These are phyloP conservation scores for Sorghum bicolor DNA, from an alignment of 176 grass and related monocot species.

Conservation along the genomic window DNA sequence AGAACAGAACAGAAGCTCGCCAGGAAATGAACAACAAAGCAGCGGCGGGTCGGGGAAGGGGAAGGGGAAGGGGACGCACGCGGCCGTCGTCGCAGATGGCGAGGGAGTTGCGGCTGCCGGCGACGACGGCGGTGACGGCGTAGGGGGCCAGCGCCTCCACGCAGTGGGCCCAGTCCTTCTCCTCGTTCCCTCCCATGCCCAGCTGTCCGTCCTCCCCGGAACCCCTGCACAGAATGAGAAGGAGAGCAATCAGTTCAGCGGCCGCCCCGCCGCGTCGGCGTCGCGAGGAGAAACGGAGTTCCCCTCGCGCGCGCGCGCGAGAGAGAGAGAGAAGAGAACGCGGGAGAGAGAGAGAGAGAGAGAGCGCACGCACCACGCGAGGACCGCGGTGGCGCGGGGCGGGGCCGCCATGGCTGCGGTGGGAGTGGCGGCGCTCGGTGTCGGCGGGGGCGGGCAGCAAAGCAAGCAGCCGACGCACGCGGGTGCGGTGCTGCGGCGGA, in stretches of 20 bases:
- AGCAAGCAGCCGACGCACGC: not conserved
- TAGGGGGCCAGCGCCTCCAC: constrained; percentile 50
- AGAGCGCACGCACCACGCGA: constrained; percentile 49
- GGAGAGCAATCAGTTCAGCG: constrained; percentile 12
- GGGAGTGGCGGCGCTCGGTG: constrained; percentile 9
- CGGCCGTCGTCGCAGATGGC: constrained; percentile 75
- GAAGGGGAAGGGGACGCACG: constrained; percentile 29
- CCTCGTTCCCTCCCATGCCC: constrained; percentile 72
- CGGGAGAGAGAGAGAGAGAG: not conserved
- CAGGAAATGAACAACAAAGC: not conserved
- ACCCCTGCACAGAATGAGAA: constrained; percentile 44
- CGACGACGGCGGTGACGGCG: constrained; percentile 63
- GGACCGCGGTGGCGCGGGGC: constrained; percentile 34
- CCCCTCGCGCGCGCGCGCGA: not conserved
- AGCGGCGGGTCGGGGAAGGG: not conserved
- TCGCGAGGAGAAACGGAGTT: not conserved
- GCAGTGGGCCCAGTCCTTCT: constrained; percentile 57
- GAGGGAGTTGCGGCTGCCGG: constrained; percentile 97
- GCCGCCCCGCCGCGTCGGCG: not conserved
- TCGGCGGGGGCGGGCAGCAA: not conserved
- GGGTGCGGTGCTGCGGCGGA: not conserved
- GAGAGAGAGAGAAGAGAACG: not conserved
- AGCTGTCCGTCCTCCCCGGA: constrained; percentile 93
- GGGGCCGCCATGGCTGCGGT: constrained; percentile 22
- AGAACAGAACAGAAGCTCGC: not conserved